A percentile compares a stretch with the other conserved stretches of the same genome.
Evolutionary conservation across 805 yeast species (phyloP).

Genomic region (Debaryomyces hansenii): DNA sequence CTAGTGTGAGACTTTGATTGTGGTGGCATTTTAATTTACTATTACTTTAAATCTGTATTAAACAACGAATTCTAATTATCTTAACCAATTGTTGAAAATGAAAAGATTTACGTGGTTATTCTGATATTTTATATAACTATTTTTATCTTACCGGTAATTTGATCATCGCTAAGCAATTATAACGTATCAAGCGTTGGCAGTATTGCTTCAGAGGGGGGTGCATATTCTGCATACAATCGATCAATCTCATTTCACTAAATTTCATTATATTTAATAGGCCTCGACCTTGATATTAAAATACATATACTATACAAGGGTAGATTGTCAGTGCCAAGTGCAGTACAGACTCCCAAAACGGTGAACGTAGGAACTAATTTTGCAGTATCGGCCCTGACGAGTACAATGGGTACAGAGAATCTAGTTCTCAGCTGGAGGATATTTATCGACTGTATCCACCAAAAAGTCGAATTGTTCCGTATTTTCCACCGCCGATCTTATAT

Average conservation of each 20-base stretch:
- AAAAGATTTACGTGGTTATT: not conserved
- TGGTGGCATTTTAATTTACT: constrained; percentile 3
- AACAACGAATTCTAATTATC: not conserved
- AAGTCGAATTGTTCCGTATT: constrained; percentile 92
- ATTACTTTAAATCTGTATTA: too few species aligned
- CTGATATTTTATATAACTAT: not conserved
- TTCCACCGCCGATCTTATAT: constrained; percentile 79
- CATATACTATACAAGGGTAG: not conserved
- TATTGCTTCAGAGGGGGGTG: too few species aligned
- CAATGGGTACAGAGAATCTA: not conserved
- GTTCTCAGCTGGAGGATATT: constrained; percentile 47
- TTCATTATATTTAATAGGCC: too few species aligned
- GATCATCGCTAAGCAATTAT: constrained; percentile 3
- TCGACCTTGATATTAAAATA: not conserved
- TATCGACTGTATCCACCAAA: constrained; percentile 70
- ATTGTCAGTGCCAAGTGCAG: not conserved
- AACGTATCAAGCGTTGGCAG: too few species aligned
- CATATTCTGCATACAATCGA: too few species aligned
- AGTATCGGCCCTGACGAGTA: too few species aligned
- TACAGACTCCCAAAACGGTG: too few species aligned
- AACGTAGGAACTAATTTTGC: too few species aligned
- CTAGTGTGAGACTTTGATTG: constrained; percentile 37
- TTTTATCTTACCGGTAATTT: not conserved
- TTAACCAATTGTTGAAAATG: not conserved
- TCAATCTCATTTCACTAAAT: too few species aligned